phyloP scores from a whole-genome alignment of 2,329 filamentous ascomycete genomes.

The Calonectria ilicicola region DNA sequence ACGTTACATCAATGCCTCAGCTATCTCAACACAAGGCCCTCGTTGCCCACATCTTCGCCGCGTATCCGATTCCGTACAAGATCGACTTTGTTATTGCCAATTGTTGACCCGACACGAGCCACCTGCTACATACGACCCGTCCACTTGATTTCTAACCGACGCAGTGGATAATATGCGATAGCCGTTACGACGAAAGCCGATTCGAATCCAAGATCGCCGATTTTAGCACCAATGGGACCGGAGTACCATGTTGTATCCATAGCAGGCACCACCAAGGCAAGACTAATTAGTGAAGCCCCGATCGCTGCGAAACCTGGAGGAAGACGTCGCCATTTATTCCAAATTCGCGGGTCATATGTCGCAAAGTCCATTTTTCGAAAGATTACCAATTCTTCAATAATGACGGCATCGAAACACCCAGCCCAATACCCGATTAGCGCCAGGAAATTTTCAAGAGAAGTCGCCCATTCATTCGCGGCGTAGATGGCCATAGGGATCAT shows the following conservation, averaged over 20 bases:
- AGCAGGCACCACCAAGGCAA: constrained; percentile 55
- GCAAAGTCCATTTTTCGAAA: constrained; percentile 56
- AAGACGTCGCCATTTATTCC: constrained; percentile 57
- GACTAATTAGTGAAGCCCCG: constrained; percentile 55
- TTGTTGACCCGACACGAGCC: background rate
- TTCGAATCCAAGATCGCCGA: constrained; percentile 61
- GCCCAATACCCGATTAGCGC: constrained; percentile 60
- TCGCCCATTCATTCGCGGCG: constrained; percentile 55
- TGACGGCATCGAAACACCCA: constrained; percentile 56
- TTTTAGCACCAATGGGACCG: constrained; percentile 55
- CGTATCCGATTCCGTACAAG: background rate
- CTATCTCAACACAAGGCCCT: background rate
- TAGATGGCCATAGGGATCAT: constrained; percentile 57
- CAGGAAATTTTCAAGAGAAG: constrained; percentile 58
- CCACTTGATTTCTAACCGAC: constrained; percentile 46
- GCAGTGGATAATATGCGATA: constrained; percentile 55
- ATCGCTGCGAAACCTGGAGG: constrained; percentile 58
- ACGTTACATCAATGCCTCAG: background rate
- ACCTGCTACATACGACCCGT: constrained; percentile 35
- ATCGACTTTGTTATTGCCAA: background rate
- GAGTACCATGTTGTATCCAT: constrained; percentile 58
- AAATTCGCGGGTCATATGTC: constrained; percentile 55
- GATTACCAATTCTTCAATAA: constrained; percentile 57
- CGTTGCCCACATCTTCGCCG: background rate
- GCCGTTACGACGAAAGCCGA: constrained; percentile 55